Evolutionary conservation across 1,284 basidiomycete genomes (phyloP).

Genomic region (Butyriboletus regius): DNA sequence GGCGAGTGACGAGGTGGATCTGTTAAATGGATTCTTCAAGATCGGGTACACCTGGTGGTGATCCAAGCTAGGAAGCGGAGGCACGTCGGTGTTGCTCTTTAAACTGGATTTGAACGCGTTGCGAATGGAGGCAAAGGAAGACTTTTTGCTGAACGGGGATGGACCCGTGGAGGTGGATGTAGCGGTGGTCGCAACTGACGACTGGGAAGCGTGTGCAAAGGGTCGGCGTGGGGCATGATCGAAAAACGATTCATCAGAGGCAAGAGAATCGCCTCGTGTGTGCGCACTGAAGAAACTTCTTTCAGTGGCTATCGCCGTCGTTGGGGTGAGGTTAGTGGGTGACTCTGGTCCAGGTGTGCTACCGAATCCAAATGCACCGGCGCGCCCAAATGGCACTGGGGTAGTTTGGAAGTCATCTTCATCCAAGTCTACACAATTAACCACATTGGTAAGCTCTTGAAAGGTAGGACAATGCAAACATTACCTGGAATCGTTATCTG

Average conservation of each 20-base stretch:
- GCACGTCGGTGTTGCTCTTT: conserved; percentile 48
- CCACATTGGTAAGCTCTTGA: background rate
- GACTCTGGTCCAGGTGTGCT: conserved; percentile 54
- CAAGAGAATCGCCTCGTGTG: conserved; percentile 64
- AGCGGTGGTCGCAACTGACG: conserved; percentile 52
- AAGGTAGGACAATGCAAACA: conserved; percentile 5
- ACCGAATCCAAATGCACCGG: conserved; percentile 40
- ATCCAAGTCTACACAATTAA: conserved; percentile 51
- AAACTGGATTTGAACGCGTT: conserved; percentile 77
- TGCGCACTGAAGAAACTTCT: conserved; percentile 56
- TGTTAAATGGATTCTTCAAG: conserved; percentile 71
- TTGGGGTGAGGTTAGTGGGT: conserved; percentile 42
- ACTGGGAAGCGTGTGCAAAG: conserved; percentile 61
- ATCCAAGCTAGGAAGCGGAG: conserved; percentile 63
- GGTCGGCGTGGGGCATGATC: conserved; percentile 52
- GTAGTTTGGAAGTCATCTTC: conserved; percentile 61
- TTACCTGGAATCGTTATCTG: conserved; percentile 78
- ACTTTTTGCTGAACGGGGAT: conserved; percentile 66
- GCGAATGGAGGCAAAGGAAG: conserved; percentile 78
- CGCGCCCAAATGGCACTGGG: conserved; percentile 59
- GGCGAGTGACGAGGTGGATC: conserved; percentile 65
- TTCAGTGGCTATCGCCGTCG: conserved; percentile 48
- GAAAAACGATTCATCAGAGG: conserved; percentile 59
- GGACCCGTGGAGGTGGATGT: conserved; percentile 24
- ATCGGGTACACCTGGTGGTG: conserved; percentile 56